These are phyloP conservation scores for Acer saccharum DNA, from an alignment of 345 rosid genomes.

Conservation along the genomic window DNA sequence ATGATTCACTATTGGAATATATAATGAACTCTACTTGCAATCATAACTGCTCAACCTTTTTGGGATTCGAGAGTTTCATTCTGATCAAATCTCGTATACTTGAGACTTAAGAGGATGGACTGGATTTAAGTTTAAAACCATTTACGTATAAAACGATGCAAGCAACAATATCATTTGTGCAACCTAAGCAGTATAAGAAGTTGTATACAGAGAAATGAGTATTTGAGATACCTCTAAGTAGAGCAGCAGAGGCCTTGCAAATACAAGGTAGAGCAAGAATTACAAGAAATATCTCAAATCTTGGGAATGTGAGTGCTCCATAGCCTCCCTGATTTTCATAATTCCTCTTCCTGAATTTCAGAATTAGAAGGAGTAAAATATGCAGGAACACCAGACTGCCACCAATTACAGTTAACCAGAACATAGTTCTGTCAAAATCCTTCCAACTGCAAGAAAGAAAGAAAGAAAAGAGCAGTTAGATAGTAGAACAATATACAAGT, in stretches of 20 bases:
- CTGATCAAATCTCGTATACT: too few relatives aligned
- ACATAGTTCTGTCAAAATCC: slow-evolving; percentile 81
- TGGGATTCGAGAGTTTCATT: too few relatives aligned
- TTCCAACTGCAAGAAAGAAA: slow-evolving; percentile 63
- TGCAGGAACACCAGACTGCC: slow-evolving; percentile 72
- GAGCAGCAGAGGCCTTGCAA: slow-evolving; percentile 66
- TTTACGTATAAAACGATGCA: neutral
- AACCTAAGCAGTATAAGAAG: neutral
- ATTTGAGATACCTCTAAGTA: slow-evolving; percentile 56
- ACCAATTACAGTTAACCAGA: slow-evolving; percentile 78
- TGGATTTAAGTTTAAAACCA: too few relatives aligned
- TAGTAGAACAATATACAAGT: neutral
- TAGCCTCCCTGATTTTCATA: slow-evolving; percentile 43
- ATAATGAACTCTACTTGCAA: too few relatives aligned
- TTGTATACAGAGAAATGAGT: neutral
- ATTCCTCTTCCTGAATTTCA: slow-evolving; percentile 51
- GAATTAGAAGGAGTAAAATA: slow-evolving; percentile 46
- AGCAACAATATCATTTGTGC: neutral
- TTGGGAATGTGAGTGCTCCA: slow-evolving; percentile 76
- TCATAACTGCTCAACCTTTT: too few relatives aligned
- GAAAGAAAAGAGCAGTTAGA: slow-evolving; percentile 4
- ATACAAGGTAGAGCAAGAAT: slow-evolving; percentile 75
- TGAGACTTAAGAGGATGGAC: too few relatives aligned
- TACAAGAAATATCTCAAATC: slow-evolving; percentile 79
- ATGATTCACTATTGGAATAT: too few relatives aligned